A percentile compares a stretch with the other conserved stretches of the same genome.
phyloP scores from a whole-genome alignment of 2,329 filamentous ascomycete genomes.

The Boeremia lycopersici region DNA sequence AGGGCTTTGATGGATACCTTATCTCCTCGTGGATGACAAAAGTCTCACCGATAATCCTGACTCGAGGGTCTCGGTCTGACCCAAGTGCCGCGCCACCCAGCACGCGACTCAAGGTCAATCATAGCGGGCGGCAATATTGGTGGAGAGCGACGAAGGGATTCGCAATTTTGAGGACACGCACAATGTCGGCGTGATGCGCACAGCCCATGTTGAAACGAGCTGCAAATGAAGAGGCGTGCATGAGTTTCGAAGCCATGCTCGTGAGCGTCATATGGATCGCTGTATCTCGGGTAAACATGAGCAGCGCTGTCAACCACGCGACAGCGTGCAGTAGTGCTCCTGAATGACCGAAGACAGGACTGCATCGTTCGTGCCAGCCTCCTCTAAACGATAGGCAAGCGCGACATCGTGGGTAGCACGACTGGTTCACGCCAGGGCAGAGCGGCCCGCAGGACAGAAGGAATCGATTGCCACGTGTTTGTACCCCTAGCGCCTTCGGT shows the following conservation, averaged over 20 bases:
- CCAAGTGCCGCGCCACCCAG: conserved; percentile 25
- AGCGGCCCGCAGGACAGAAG: conserved; percentile 36
- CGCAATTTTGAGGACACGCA: conserved; percentile 16
- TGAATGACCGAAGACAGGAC: conserved; percentile 1
- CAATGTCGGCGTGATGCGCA: conserved; percentile 30
- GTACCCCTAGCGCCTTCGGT: conserved; percentile 30
- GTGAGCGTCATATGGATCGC: conserved; percentile 14
- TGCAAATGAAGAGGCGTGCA: conserved; percentile 23
- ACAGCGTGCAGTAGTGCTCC: conserved; percentile 23
- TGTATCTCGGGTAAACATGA: conserved; percentile 20
- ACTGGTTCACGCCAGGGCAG: conserved; percentile 37
- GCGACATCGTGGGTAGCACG: conserved; percentile 14
- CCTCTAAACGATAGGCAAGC: conserved; percentile 2
- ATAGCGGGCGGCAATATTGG: conserved; percentile 34
- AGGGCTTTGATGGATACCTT: conserved; percentile 11
- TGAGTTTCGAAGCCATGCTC: conserved; percentile 26
- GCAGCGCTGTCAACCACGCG: conserved; percentile 21
- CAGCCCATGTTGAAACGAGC: conserved; percentile 33
- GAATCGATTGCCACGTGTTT: conserved; percentile 42
- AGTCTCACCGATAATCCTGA: conserved; percentile 43
- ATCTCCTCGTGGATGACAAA: conserved; percentile 9
- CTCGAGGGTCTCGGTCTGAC: conserved; percentile 19
- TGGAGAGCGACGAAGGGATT: conserved; percentile 24
- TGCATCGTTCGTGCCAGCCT: conserved; percentile 5
- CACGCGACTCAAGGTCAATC: conserved; percentile 15